Evolutionary conservation across 768 basidiomycete genomes (phyloP), one percentile per base, ranked within the genome.

Genomic region (Trametes meyenii): DNA sequence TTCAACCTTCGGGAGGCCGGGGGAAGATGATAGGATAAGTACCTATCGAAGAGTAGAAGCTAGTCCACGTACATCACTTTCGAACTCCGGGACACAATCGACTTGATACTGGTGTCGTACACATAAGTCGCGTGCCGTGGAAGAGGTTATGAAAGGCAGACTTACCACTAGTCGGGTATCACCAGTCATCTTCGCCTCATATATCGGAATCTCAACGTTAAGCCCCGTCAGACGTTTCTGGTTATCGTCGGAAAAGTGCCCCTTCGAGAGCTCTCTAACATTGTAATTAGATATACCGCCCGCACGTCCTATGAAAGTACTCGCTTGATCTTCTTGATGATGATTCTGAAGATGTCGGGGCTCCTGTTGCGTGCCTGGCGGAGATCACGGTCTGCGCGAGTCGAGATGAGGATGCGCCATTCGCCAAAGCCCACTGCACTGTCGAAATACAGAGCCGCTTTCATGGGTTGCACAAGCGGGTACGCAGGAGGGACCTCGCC

Each of bases 271-370:
- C 61, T 89, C 84, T 66, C 88, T 89, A 44, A 23, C 36, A 35
- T 5, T 4, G 24, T 29, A 13, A 33, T 33, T 33, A 33, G 29
- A 33, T 3, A 3, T 33, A 33, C 29, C 29, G 8, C 8, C 29
- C 4, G 29, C 29, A 33, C 29, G 29, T 33, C 29, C 29, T 33
- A 33, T 33, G 8, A 8, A 24, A n/a, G 46, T 12, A 67, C 79
- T 23, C 50, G 86, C 89, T 78, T 83, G 68, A 90, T 87, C 69
- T 90, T 90, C 73, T 87, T 89, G 40, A 87, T 66, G 26, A 85
- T 79, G 45, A 86, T 84, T 14, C 66, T 67, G 64, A 86, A 87
- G 39, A 73, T 73, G 42, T 80, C 80, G 17, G 49, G 65, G 61
- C 86, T 80, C 24, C 76, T 77, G 50, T 76, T 76, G 0, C 78